Base-by-base conservation (phyloP, 768 basidiomycete species). In the Terana coerulea region DNA sequence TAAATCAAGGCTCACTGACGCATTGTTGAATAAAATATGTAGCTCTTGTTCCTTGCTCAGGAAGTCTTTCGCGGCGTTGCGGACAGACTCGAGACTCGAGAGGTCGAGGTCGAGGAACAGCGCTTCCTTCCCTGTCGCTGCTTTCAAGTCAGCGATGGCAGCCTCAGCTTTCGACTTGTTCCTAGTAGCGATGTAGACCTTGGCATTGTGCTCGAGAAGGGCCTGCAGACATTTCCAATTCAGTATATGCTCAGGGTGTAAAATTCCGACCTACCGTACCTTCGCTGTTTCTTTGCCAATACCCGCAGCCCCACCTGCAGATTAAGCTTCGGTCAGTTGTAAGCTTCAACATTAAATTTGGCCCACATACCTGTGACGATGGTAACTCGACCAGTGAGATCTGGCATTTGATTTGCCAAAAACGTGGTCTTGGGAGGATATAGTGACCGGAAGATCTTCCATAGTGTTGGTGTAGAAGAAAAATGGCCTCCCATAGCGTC, bases 251-350 rank as follows among this genome's bases (percentile, higher is more conserved):
- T 11, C 15, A 44, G 14, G 3, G 17, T 9, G 25, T 9, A 11
- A 2, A 25, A 8, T 25, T 9, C 29, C 33, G 47, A 30, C 63
- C n/a, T n/a, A n/a, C n/a, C 64, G 54, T n/a, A 74, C 81, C 69
- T 79, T 81, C 12, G 67, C 75, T 0, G 80, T 81, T 61, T 83
- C 81, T 53, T 80, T 80, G 22, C 84, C 84, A 34, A 86, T 72
- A 2, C 83, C 74, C 3, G 62, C 58, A 52, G 72, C 71, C 5
- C 67, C 67, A 17, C 60, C 59, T 61, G 21, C 24, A 28, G 21
- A 14, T 8, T 19, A 3, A 31, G 14, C 17, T 25, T 42, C 9
- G 24, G 11, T 37, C 4, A 10, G n/a, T 12, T 15, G 12, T n/a
- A 24, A 26, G 35, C 19, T 1, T 37, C 10, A 21, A 26, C 14